Evolutionary conservation across 2,329 filamentous ascomycete species (phyloP), one percentile per base, ranked within the genome.

Genomic region (Didymella exigua): DNA sequence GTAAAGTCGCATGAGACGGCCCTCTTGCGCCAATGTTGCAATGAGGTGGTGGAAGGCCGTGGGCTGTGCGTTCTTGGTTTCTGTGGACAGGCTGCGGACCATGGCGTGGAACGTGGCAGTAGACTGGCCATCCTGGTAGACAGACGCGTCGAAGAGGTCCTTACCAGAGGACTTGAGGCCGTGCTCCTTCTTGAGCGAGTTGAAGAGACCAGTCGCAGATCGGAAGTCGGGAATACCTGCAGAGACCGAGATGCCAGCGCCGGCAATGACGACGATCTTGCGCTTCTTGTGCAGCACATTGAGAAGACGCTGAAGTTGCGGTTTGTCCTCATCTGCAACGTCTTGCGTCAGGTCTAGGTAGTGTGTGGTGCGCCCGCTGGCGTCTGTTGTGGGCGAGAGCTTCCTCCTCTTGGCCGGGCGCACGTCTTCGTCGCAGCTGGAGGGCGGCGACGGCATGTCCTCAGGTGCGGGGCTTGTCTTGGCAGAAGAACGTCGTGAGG

Each of bases 171-270:
- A 86, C 73, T 96, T 96, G 59, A 97, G 82, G 65, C 95, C 96
- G 76, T 97, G 91, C 71, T 96, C 89, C 58, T 86, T 89, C 62
- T 90, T 89, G 23, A 96, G 82, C 16, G 89, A 90, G 55, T 87
- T 89, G 77, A 99, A 99, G 3, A 99, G 84, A 45, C 95, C 95
- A 55, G 87, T 89, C 10, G 90, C 88, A 5, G 95, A 99, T 62
- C 95, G 91, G 70, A 99, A 99, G 75, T 99, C 95, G 66, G 95
- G 95, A 68, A 99, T 96, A 60, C 95, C 95, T 65, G 95, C 93
- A 49, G 93, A 93, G 46, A 97, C 95, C 33, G 95, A 98, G 68
- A 99, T 99, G 59, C 95, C 95, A 61, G 95, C 95, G 54, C 95
- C 95, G 41, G 93, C 95, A 73, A 99, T 90, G 46, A 98, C 91